Evolutionary conservation across 805 yeast genomes (phyloP), one percentile per base, ranked within the genome.

Genomic region (Candida awuae): DNA sequence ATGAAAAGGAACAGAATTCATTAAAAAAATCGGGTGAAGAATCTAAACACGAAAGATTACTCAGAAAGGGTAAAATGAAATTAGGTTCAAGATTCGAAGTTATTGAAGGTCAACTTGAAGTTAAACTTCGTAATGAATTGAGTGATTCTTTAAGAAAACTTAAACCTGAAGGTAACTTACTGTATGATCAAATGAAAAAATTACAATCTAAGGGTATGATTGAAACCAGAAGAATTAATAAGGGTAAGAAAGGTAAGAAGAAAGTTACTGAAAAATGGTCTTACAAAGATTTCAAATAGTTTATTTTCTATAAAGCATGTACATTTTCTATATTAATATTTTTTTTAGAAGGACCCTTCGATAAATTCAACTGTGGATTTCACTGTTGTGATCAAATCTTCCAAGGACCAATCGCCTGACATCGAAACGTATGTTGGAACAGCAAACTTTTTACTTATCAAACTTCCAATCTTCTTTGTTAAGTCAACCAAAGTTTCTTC

Each of bases 251-350:
- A 57, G 81, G 80, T 54, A 70, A 77, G 50, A 80, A 72, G 43
- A 85, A 82, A 68, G 63, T 82, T 45, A 83, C 94, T 22, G 96
- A 90, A 61, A 90, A 88, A 64, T 86, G 94, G 94, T 73, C 88
- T 25, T 84, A 83, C 65, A 90, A 90, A 66, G 94, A 90, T 63
- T 84, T 84, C 55, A 80, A 80, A 63, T 80, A 67, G 22, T 13
- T 30, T 31, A 16, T 29, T 18, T 6, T 13, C 8, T 36, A 27
- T 25, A 18, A 19, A 19, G 20, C 21, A n/a, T 31, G 17, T 15
- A 18, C 9, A 28, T 18, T 19, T n/a, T 29, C 10, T 28, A 27
- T 28, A 29, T 26, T 21, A 25, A 45, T n/a, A n/a, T 40, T 7
- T 36, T 41, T 17, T 31, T 44, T 22, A 35, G 10, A 23, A 54